Conservation (phyloP, 2,329 filamentous ascomycete genomes). For the Nannizzia gypsea region DNA sequence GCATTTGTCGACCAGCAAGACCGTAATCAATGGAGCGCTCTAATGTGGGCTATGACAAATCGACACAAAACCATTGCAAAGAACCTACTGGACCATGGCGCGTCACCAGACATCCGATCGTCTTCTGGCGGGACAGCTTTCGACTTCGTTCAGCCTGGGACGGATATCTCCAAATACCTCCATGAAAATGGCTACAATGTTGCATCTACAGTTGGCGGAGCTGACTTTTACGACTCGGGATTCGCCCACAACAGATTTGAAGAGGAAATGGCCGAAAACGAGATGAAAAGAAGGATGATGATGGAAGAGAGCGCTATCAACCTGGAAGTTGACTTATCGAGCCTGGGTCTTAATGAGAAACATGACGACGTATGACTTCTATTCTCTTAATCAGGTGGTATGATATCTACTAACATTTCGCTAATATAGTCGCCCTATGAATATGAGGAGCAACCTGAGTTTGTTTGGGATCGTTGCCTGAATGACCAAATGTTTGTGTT, state of each 20-base stretch:
- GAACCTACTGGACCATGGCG: slow-evolving; percentile 78
- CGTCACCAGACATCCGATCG: slow-evolving; percentile 91
- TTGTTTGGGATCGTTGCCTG: slow-evolving; percentile 86
- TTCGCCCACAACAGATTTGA: slow-evolving; percentile 91
- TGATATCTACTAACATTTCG: slow-evolving; percentile 4
- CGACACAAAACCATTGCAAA: slow-evolving; percentile 93
- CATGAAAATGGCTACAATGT: slow-evolving; percentile 81
- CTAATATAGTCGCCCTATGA: slow-evolving; percentile 39
- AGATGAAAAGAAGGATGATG: slow-evolving; percentile 82
- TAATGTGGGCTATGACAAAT: slow-evolving; percentile 99
- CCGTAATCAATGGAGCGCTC: slow-evolving; percentile 88
- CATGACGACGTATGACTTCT: slow-evolving; percentile 61
- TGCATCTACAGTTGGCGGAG: slow-evolving; percentile 36
- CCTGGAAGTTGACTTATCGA: slow-evolving; percentile 89
- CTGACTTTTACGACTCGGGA: slow-evolving; percentile 90
- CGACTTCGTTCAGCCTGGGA: slow-evolving; percentile 89
- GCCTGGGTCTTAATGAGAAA: slow-evolving; percentile 89
- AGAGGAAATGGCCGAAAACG: slow-evolving; percentile 92
- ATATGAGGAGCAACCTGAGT: slow-evolving; percentile 80
- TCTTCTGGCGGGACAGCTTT: slow-evolving; percentile 87
- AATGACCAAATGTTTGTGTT: slow-evolving; percentile 99
- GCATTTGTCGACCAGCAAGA: slow-evolving; percentile 88
- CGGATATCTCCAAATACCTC: slow-evolving; percentile 90
- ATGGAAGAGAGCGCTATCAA: slow-evolving; percentile 99
- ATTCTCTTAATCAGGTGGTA: slow-evolving; percentile 1